Conservation (phyloP, 129 eudicot genomes). For the Lonicera japonica region DNA sequence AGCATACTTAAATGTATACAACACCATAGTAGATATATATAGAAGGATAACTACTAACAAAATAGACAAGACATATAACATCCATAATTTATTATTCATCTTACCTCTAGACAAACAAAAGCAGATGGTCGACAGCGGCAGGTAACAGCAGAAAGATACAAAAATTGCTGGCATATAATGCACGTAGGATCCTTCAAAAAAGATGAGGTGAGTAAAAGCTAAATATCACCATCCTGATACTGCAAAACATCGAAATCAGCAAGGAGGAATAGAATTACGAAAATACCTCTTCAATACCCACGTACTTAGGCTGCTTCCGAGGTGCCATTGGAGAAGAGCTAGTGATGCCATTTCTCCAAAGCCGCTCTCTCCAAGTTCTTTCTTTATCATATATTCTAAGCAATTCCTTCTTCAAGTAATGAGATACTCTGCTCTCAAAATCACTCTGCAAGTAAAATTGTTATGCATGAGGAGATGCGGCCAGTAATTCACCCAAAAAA, state of each 20-base stretch:
- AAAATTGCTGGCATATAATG: slow-evolving; percentile 81
- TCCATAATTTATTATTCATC: background rate
- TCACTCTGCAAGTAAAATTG: slow-evolving; percentile 49
- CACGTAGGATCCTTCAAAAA: slow-evolving; percentile 80
- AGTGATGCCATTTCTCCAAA: slow-evolving; percentile 82
- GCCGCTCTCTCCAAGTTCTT: slow-evolving; percentile 79
- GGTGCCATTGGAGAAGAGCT: slow-evolving; percentile 65
- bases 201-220: background rate
- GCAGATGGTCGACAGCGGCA: slow-evolving; percentile 85
- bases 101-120: slow-evolving; percentile 93
- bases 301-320: slow-evolving; percentile 59
- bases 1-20: too few species aligned
- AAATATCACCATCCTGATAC: background rate
- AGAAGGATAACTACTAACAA: background rate
- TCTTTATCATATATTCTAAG: slow-evolving; percentile 67
- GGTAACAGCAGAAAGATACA: slow-evolving; percentile 89
- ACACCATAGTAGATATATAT: too few species aligned
- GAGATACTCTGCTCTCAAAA: slow-evolving; percentile 49
- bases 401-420: slow-evolving; percentile 66
- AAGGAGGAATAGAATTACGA: slow-evolving; percentile 1
- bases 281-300: slow-evolving; percentile 90
- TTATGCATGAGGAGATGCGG: slow-evolving; percentile 10
- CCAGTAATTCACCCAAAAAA: background rate
- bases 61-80: background rate
- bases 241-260: slow-evolving; percentile 12